Percentiles rank a stretch among this genome's conserved stretches.
phyloP scores from a whole-genome alignment of 2,329 filamentous ascomycete genomes.

The Paecilomyces variotii region DNA sequence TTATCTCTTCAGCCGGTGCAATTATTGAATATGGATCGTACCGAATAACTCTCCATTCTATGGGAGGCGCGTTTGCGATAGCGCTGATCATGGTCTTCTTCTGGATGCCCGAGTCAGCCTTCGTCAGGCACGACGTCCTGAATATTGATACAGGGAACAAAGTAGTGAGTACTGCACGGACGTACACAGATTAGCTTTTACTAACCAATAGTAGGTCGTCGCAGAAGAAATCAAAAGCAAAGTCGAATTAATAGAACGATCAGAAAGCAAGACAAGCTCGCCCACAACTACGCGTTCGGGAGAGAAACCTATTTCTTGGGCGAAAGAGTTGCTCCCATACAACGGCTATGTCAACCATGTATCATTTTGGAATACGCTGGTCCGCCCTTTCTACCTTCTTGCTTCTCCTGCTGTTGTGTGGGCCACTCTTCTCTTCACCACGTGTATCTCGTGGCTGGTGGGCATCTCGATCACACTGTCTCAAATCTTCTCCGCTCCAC shows the following conservation, averaged over 20 bases:
- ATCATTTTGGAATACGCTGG: constrained; percentile 29
- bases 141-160: constrained; percentile 28
- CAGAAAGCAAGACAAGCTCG: constrained; percentile 7
- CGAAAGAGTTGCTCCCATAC: constrained; percentile 25
- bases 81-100: constrained; percentile 32
- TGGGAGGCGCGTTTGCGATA: constrained; percentile 35
- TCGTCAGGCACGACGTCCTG: constrained; percentile 20
- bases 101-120: constrained; percentile 38
- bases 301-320: constrained; percentile 17
- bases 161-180: constrained; percentile 10
- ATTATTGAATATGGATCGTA: constrained; percentile 33
- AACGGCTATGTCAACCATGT: constrained; percentile 32
- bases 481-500: constrained; percentile 30
- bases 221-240: constrained; percentile 13
- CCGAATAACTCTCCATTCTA: constrained; percentile 26
- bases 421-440: constrained; percentile 33
- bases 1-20: constrained; percentile 20
- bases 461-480: constrained; percentile 24
- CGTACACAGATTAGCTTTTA: neutral
- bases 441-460: constrained; percentile 27
- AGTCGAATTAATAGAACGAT: constrained; percentile 15
- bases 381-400: constrained; percentile 29
- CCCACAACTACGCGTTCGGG: constrained; percentile 1
- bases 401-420: constrained; percentile 31
- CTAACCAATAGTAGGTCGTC: neutral